Percentiles rank a stretch among this genome's conserved stretches.
Conservation (phyloP, 2,329 filamentous ascomycete genomes). For the Apiospora sp. region DNA sequence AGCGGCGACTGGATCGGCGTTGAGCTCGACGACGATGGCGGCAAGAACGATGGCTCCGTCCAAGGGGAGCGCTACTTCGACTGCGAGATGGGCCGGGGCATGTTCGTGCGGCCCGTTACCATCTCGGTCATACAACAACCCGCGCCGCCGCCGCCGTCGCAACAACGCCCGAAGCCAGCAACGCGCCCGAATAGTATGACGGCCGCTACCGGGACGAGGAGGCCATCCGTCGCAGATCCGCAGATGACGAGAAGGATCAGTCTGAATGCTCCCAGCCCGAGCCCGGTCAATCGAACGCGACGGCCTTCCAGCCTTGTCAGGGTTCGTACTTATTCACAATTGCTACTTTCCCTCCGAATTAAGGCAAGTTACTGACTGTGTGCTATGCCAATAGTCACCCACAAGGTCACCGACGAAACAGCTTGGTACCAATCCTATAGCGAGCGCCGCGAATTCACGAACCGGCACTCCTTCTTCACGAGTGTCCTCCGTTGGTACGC, state of each 20-base stretch:
- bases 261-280: constrained; percentile 76
- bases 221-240: constrained; percentile 64
- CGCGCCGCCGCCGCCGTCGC: constrained; percentile 45
- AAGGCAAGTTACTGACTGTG: background rate
- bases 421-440: constrained; percentile 58
- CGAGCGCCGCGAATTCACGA: constrained; percentile 66
- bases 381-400: constrained; percentile 64
- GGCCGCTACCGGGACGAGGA: constrained; percentile 33
- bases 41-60: constrained; percentile 95
- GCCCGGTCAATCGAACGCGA: constrained; percentile 66
- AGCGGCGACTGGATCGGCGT: constrained; percentile 88
- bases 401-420: constrained; percentile 84
- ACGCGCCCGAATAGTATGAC: constrained; percentile 32
- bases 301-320: constrained; percentile 64
- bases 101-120: constrained; percentile 83
- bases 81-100: constrained; percentile 76
- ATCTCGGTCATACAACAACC: constrained; percentile 62
- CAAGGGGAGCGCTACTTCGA: constrained; percentile 89
- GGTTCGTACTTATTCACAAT: constrained; percentile 49
- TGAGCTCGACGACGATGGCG: constrained; percentile 80
- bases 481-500: constrained; percentile 49
- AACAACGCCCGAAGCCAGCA: constrained; percentile 44
- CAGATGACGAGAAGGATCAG: constrained; percentile 69
- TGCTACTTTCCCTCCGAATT: constrained; percentile 33
- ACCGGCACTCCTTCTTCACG: constrained; percentile 69